Base-by-base conservation (phyloP, 768 basidiomycete species). In the Trametes coccinea region DNA sequence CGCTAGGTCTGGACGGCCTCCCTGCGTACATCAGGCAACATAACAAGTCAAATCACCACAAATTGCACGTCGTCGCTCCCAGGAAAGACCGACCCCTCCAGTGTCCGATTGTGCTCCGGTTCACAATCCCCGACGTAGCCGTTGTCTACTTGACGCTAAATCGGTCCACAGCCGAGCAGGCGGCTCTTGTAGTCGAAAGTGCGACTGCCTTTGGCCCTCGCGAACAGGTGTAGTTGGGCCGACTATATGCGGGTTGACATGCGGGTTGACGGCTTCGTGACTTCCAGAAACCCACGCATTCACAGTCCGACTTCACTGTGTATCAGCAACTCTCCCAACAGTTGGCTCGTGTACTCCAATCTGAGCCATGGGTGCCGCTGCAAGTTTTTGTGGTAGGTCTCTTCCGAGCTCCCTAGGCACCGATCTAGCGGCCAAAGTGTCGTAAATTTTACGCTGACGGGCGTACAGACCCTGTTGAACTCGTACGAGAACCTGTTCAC, bases 191-290 rank as follows among this genome's bases (percentile, higher is more conserved):
- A 11, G 80, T 87, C 33, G 88, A 90, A 67, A 87, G 79, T 56
- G 79, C 89, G 46, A 79, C 84, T n/a, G 82, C 80, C 9, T 89
- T 91, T 71, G 90, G 88, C 5, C 85, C 90, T 27, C 78, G 90
- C 67, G 91, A 93, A 76, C 80, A 77, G 76, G 90, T 88, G 64
- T 53, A 78, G 5, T 27, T 17, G 16, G 14, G 31, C 39, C n/a
- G 5, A 27, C 37, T 37, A 27, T 14, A 60, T 57, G 53, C 33
- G 30, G 30, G 45, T 41, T 48, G 41, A 45, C 22, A 29, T 48
- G 44, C 37, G 45, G 29, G 37, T 45, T 62, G 7, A 51, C 45
- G 46, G 39, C 54, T 51, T 47, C 51, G 58, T 56, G 29, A 59
- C 41, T 33, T 50, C 10, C 61, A 90, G 88, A 88, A 84, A 75